These are phyloP conservation scores for Periglandula ipomoeae DNA, from an alignment of 2,329 filamentous ascomycete species.

Conservation along the genomic window DNA sequence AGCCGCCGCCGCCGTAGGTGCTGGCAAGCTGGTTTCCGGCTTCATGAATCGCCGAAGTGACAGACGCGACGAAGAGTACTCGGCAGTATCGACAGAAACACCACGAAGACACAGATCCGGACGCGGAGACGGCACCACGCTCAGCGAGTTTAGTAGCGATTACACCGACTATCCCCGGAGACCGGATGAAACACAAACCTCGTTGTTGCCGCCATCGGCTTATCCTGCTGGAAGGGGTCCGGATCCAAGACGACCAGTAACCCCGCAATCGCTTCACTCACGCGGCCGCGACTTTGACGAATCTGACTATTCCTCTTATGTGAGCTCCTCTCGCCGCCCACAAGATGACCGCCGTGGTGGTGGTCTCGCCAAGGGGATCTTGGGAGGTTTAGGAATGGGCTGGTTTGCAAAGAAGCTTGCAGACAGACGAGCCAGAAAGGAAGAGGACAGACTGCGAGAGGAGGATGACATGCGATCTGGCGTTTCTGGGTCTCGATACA, in stretches of 20 bases:
- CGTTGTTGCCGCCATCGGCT: constrained; percentile 38
- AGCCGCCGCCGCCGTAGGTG: constrained; percentile 53
- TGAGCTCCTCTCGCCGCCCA: constrained; percentile 52
- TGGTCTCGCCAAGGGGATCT: constrained; percentile 45
- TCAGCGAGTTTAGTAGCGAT: constrained; percentile 45
- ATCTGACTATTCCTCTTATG: constrained; percentile 52
- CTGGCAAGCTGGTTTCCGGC: constrained; percentile 50
- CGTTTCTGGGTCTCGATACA: constrained; percentile 54
- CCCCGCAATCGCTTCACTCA: constrained; percentile 38
- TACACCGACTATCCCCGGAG: constrained; percentile 26
- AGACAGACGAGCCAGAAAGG: constrained; percentile 39
- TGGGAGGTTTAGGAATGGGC: constrained; percentile 57
- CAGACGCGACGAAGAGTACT: constrained; percentile 50
- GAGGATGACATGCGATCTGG: constrained; percentile 51
- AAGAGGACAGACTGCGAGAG: constrained; percentile 36
- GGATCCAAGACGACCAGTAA: constrained; percentile 31
- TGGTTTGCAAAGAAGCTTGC: constrained; percentile 59
- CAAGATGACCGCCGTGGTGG: constrained; percentile 33
- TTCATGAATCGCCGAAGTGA: constrained; percentile 44
- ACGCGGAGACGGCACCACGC: constrained; percentile 25
- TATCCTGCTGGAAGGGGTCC: constrained; percentile 32
- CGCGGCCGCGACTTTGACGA: constrained; percentile 37
- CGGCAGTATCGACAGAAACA: constrained; percentile 53
- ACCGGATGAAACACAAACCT: constrained; percentile 24
- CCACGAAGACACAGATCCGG: constrained; percentile 38